phyloP scores from a whole-genome alignment of 1,284 basidiomycete genomes.

The Filobasidium uniguttulatum region DNA sequence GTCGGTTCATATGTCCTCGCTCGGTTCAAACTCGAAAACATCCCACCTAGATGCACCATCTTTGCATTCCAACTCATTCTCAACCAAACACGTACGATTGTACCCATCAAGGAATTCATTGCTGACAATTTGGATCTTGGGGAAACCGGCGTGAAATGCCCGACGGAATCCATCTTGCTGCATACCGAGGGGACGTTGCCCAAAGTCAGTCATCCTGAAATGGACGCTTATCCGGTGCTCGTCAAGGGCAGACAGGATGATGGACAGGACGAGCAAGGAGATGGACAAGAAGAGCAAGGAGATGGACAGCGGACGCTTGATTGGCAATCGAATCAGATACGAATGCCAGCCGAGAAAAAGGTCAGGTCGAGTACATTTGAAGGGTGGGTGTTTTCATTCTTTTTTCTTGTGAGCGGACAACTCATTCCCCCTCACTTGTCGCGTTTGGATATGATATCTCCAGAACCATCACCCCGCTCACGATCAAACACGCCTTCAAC shows the following conservation, averaged over 20 bases:
- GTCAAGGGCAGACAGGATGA: not conserved
- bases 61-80: slow-evolving; percentile 7
- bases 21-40: slow-evolving; percentile 1
- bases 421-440: too few species aligned
- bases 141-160: not conserved
- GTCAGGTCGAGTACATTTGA: slow-evolving; percentile 6
- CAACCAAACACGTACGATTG: slow-evolving; percentile 1
- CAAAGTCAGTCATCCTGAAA: not conserved
- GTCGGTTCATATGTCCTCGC: slow-evolving; percentile 9
- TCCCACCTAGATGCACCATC: slow-evolving; percentile 3
- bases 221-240: slow-evolving; percentile 1
- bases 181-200: slow-evolving; percentile 1
- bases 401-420: not conserved
- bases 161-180: not conserved
- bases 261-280: not conserved
- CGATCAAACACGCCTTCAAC: slow-evolving; percentile 3
- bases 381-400: not conserved
- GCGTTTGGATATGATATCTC: too few species aligned
- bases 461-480: slow-evolving; percentile 8
- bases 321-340: slow-evolving; percentile 5
- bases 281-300: not conserved
- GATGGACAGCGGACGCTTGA: not conserved
- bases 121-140: not conserved
- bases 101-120: slow-evolving; percentile 6
- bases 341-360: slow-evolving; percentile 8